A percentile compares a stretch with the other conserved stretches of the same genome.
phyloP scores from a whole-genome alignment of 495 filamentous ascomycete genomes.

The Annulohypoxylon maeteangense region DNA sequence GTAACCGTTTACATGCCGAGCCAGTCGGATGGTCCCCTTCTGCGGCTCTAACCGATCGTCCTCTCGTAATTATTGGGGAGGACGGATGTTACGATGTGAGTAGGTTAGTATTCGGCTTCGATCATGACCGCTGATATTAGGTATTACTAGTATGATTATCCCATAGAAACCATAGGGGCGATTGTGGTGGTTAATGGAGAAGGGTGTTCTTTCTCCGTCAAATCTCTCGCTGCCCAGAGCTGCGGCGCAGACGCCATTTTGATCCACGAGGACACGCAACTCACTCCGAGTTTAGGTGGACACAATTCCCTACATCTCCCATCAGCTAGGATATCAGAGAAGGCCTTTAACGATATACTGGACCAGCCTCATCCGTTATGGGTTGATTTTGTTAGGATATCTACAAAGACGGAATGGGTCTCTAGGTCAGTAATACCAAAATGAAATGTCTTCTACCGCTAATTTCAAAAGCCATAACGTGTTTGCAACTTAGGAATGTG shows the following conservation, averaged over 20 bases:
- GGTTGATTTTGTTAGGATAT: constrained; percentile 18
- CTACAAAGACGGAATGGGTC: constrained; percentile 5
- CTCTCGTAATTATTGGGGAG: constrained; percentile 13
- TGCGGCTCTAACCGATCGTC: not conserved
- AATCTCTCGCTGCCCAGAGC: constrained; percentile 61
- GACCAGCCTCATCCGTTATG: constrained; percentile 54
- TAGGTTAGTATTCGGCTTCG: not conserved
- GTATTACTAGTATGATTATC: constrained; percentile 59
- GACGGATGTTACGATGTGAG: constrained; percentile 23
- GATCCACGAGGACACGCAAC: constrained; percentile 65
- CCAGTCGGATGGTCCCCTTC: constrained; percentile 32
- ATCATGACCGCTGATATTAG: constrained; percentile 4
- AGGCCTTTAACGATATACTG: not conserved
- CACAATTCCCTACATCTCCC: constrained; percentile 56
- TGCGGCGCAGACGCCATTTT: constrained; percentile 63
- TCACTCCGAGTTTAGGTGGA: constrained; percentile 56
- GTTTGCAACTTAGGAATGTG: constrained; percentile 67
- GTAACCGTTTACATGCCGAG: not conserved
- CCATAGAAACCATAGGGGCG: constrained; percentile 55
- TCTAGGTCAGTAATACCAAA: constrained; percentile 47
- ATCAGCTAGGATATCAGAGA: constrained; percentile 45
- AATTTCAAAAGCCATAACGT: constrained; percentile 65
- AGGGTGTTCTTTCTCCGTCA: constrained; percentile 63
- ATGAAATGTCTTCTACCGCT: constrained; percentile 51
- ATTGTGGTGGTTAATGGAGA: constrained; percentile 67